phyloP scores from a whole-genome alignment of 257 asterid genomes.

The Petunia secreta region DNA sequence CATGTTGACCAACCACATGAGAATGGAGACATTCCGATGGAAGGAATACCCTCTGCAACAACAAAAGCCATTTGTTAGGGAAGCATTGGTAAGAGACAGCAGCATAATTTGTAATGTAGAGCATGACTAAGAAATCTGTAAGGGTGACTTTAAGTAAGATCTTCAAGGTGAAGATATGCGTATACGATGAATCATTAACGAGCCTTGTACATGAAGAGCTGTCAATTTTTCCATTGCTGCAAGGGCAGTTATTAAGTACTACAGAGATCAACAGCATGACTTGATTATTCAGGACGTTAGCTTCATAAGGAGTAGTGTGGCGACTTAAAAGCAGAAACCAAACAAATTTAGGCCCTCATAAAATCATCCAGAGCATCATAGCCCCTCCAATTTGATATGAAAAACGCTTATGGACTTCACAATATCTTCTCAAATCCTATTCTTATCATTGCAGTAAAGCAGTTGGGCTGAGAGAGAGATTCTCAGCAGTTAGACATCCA shows the following conservation, averaged over 20 bases:
- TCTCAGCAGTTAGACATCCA: neutral
- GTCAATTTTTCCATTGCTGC: neutral
- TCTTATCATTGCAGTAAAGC: constrained; percentile 19
- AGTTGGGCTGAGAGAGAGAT: neutral
- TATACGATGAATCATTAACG: neutral
- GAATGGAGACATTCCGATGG: constrained; percentile 93
- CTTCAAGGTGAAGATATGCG: constrained; percentile 1
- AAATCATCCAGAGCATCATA: neutral
- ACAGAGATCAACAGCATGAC: neutral
- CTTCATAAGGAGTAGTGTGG: neutral
- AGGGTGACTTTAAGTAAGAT: neutral
- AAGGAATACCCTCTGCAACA: constrained; percentile 93
- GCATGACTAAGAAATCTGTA: neutral
- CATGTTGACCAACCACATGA: constrained; percentile 94
- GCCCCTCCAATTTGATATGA: neutral
- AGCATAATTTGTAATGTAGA: constrained; percentile 18
- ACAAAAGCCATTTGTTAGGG: constrained; percentile 26
- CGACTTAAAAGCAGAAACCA: neutral
- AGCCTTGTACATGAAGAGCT: neutral
- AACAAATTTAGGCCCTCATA: neutral
- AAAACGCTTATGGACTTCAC: neutral
- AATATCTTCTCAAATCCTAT: constrained; percentile 2
- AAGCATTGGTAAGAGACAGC: neutral
- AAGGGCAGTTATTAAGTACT: neutral
- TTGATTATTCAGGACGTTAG: neutral